These are phyloP conservation scores for Pseudogymnoascus sp. DNA, from an alignment of 2,329 filamentous ascomycete genomes.

Conservation along the genomic window DNA sequence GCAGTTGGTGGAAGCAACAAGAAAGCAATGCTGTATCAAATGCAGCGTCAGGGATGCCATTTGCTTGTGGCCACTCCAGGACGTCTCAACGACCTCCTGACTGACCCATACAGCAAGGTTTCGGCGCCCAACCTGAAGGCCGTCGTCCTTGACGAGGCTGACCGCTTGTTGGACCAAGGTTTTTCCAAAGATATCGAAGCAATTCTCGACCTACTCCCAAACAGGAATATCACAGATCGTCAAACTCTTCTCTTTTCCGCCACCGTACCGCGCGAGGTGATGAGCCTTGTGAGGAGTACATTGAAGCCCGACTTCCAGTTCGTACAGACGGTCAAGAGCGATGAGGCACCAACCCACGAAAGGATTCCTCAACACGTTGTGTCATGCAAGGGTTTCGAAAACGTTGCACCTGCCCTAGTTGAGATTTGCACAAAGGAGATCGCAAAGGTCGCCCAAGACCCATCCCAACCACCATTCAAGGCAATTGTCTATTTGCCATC, in stretches of 20 bases:
- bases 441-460: conserved; percentile 13
- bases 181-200: conserved; percentile 58
- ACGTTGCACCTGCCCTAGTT: conserved; percentile 66
- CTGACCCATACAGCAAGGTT: conserved; percentile 43
- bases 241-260: conserved; percentile 95
- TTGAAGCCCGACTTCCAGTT: conserved; percentile 83
- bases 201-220: conserved; percentile 57
- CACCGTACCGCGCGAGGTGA: conserved; percentile 78
- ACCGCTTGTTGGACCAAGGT: conserved; percentile 95
- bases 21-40: conserved; percentile 27
- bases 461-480: conserved; percentile 55
- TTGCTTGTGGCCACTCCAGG: conserved; percentile 86
- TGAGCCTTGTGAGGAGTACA: conserved; percentile 61
- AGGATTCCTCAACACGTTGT: conserved; percentile 74
- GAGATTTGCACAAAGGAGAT: conserved; percentile 35
- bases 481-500: conserved; percentile 86
- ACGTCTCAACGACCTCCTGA: conserved; percentile 67
- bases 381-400: conserved; percentile 59
- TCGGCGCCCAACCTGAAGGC: conserved; percentile 61
- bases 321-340: conserved; percentile 71
- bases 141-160: conserved; percentile 91
- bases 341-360: conserved; percentile 80
- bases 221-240: conserved; percentile 52
- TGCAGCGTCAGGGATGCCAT: conserved; percentile 66
- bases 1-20: conserved; percentile 91